A percentile compares a stretch with the other conserved stretches of the same genome.
phyloP scores from a whole-genome alignment of 2,329 filamentous ascomycete genomes.

The Eutypa lata region DNA sequence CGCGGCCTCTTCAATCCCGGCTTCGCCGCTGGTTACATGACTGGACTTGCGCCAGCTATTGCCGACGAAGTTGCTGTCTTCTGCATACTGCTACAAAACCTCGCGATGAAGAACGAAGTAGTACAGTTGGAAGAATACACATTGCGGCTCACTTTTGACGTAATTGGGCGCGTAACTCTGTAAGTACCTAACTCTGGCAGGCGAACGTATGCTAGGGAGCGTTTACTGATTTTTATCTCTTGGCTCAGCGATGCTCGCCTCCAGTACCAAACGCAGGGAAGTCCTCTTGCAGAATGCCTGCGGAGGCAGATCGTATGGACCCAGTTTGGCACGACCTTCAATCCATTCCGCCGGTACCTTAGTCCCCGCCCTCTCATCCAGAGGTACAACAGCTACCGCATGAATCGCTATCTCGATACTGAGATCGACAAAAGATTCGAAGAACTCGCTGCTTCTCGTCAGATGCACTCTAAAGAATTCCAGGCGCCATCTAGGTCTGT shows the following conservation, averaged over 20 bases:
- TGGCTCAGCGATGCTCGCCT: conserved; percentile 16
- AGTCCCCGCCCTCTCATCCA: conserved; percentile 15
- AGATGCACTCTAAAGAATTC: neutral
- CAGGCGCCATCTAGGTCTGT: conserved; percentile 10
- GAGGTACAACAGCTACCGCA: conserved; percentile 15
- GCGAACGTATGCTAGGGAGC: neutral
- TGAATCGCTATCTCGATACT: conserved; percentile 13
- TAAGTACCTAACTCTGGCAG: conserved; percentile 1
- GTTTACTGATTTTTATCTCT: neutral
- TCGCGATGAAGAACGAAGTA: conserved; percentile 7
- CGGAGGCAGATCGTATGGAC: conserved; percentile 17
- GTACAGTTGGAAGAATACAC: conserved; percentile 21
- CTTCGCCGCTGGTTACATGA: conserved; percentile 17
- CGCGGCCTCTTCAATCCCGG: conserved; percentile 18
- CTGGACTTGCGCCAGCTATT: conserved; percentile 14
- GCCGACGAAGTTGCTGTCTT: conserved; percentile 17
- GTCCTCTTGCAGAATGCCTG: conserved; percentile 14
- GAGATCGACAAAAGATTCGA: conserved; percentile 20
- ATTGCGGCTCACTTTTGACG: conserved; percentile 20
- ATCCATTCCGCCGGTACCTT: conserved; percentile 16
- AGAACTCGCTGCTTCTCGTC: conserved; percentile 6
- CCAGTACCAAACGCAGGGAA: conserved; percentile 18
- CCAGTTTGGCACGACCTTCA: conserved; percentile 15
- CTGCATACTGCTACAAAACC: conserved; percentile 8
- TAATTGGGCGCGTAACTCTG: conserved; percentile 19